Evolutionary conservation across 2,329 filamentous ascomycete genomes (phyloP), one percentile per base, ranked within the genome.

Genomic region (Aschersonia sp.): DNA sequence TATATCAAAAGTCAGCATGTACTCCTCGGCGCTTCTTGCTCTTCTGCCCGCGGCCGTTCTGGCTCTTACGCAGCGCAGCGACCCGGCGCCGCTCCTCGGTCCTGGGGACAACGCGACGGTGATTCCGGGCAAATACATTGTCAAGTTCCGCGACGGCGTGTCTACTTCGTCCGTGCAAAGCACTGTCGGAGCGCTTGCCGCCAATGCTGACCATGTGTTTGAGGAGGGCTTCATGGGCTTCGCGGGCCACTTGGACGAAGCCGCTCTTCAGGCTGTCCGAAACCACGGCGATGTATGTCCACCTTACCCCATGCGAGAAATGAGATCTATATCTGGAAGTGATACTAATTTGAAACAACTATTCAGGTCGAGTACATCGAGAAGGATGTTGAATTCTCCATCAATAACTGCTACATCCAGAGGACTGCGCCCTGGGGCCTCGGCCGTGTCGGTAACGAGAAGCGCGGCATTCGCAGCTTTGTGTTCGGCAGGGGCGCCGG

Each of bases 401-500:
- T 42, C 40, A n/a, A n/a, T n/a, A 42, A 42, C 40, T 42, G 40
- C 40, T n/a, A 42, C 11, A n/a, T 42, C 14, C 40, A 42, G 5
- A 11, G 14, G 5, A 42, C 7, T 42, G 40, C 40, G 44, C 30
- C 30, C 44, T 68, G 64, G 64, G 63, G 63, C 5, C 57, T 66
- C 6, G 58, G 57, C 1, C 57, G 63, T n/a, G 53, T 68, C 46
- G 66, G 64, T 12, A 59, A 57, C 55, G 52, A 54, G 6, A 11
- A 42, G 10, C 53, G 56, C 0, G 56, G 55, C 7, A 43, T 49
- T 1, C 55, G 51, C 5, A 51, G 49, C 22, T 68, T 65, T 52
- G 50, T 54, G 45, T 67, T 63, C 48, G 63, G 67, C 46, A 53
- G 55, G 1, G 58, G 54, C 9, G 63, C 63, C 0, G 67, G 63